Evolutionary conservation across 164 flowering plant genomes (phyloP).

Genomic region (Dillenia suffruticosa): DNA sequence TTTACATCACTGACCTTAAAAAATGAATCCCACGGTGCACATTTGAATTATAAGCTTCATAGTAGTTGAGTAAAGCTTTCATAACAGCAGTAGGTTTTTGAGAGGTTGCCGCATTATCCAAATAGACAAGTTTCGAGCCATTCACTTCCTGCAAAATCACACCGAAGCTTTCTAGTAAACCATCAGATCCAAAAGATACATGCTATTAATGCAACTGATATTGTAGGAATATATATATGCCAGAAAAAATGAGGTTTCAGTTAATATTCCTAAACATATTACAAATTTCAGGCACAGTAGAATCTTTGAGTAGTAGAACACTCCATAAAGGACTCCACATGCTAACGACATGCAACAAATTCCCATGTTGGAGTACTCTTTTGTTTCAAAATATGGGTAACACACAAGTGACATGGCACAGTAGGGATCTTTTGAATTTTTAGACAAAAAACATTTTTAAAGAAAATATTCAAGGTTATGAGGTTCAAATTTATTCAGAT

Average conservation of each 20-base stretch:
- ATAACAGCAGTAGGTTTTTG: slow-evolving; percentile 83
- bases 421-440: too few species aligned
- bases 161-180: background rate
- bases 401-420: too few species aligned
- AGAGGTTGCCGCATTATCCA: slow-evolving; percentile 97
- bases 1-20: slow-evolving; percentile 45
- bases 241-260: background rate
- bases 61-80: slow-evolving; percentile 63
- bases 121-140: slow-evolving; percentile 74
- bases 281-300: too few species aligned
- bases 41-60: slow-evolving; percentile 73
- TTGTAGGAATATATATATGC: background rate
- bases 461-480: too few species aligned
- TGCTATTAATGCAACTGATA: background rate
- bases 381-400: too few species aligned
- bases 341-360: too few species aligned
- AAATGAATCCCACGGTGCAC: slow-evolving; percentile 93
- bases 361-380: too few species aligned
- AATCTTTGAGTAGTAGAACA: too few species aligned
- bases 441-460: too few species aligned
- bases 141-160: slow-evolving; percentile 58
- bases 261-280: too few species aligned
- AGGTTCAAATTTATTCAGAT: too few species aligned
- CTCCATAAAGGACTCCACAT: too few species aligned
- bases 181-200: background rate